Evolutionary conservation across 2,329 filamentous ascomycete genomes (phyloP), one percentile per base, ranked within the genome.

Genomic region (Fusarium clavum): DNA sequence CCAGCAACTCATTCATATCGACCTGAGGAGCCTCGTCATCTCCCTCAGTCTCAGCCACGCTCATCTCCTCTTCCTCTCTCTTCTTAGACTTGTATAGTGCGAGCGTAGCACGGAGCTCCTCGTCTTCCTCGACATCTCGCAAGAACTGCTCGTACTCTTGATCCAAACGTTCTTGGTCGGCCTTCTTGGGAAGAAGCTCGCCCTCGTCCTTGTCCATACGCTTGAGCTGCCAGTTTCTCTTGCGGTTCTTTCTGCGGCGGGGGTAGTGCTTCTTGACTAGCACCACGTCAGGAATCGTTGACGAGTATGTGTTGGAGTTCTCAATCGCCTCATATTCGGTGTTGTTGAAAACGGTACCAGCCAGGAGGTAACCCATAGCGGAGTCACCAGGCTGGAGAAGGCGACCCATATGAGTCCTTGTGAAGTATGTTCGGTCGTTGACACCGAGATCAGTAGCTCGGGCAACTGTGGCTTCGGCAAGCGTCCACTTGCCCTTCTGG

Each of bases 181-280:
- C 86, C 83, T 97, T 94, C 84, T 93, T 91, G 38, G 93, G 93
- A 70, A 94, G 83, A 79, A 97, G 86, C 71, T 98, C 95, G 72
- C 92, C 92, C 79, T 98, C 93, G 69, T 98, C 94, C 82, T 90
- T 92, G 71, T 87, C 87, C 92, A 99, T 95, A 77, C 96, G 94
- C 88, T 93, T 97, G 80, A 99, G 89, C 80, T 92, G 92, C 96
- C 96, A 99, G 85, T 93, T 93, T 73, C 97, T 90, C 80, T 86
- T 87, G 84, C 90, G 91, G 76, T 82, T 82, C 88, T 95, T 97
- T 85, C 92, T 91, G 82, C 92, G 92, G 74, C 93, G 90, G 64
- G 92, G 90, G 82, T 97, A 99, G 86, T 93, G 91, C 82, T 99
- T 99, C 94, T 97, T 98, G 79, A 99, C 94, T 6, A 99, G 87